Base-by-base conservation (phyloP, 1,139 yeast genomes). In the Pichia sp. region DNA sequence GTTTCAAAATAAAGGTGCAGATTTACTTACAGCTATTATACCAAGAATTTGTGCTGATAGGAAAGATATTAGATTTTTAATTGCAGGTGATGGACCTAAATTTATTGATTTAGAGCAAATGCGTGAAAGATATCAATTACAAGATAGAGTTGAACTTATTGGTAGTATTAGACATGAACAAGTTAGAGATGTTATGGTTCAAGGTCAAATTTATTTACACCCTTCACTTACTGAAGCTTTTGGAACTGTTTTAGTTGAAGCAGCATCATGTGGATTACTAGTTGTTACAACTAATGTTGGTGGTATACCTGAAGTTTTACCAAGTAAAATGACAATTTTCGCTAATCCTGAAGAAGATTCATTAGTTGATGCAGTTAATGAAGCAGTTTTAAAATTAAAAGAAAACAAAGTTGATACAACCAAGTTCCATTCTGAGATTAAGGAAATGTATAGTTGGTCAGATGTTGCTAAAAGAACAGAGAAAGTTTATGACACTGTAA, bases 41-140 rank as follows among this genome's bases (percentile, higher is more conserved):
- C 99, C 99, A 0, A 66, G 79, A 34, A 80, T 93, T 4, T 91
- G 98, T 57, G 58, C 67, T 5, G 61, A 66, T 10, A 74, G 80
- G 46, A 71, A 77, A 0, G 72, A 75, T 10, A 93, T 88, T 2
- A 74, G 77, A 41, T 89, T 93, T 52, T 62, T 89, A 5, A 78
- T 93, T 40, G 99, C 96, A 2, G 99, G 99, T 5, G 94, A 88
- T 59, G 99, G 99, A 0, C 99, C 99, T 1, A 85, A 86, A 54
- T 89, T 84, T 53, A 75, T 91, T 14, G 97, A 91, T 52, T 66
- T 93, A 45, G 96, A 89, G 58, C 98, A 93, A 58, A 89, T 89
- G 91, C 72, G 96, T 42, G 99, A 93, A 60, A 75, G 78, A 48
- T 74, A 81, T 59, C 78, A 86, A 51, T 64, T 93, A 19, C 96